Evolutionary conservation across 352 stramenopile species (phyloP).

Genomic region (Blastocystis sp.): DNA sequence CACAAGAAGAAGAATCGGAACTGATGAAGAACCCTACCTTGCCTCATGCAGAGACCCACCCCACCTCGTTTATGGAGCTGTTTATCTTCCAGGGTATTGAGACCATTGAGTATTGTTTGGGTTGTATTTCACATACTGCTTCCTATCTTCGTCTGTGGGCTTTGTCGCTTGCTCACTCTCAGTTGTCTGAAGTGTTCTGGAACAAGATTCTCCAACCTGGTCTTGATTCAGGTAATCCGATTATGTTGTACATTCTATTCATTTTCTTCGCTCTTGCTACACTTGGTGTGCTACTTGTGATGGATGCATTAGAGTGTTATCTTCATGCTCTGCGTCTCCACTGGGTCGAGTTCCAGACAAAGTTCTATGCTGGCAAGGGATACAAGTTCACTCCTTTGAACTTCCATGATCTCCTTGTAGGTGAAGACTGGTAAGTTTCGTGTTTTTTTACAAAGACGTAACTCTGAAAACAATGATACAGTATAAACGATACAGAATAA

Average conservation of each 20-base stretch:
- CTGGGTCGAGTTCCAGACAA: conserved; percentile 99
- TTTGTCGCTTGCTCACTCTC: conserved; percentile 93
- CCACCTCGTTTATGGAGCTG: conserved; percentile 89
- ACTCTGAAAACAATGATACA: neutral
- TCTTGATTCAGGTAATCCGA: conserved; percentile 92
- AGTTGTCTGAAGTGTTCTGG: conserved; percentile 90
- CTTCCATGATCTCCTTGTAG: conserved; percentile 80
- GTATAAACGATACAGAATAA: neutral
- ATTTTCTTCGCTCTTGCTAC: conserved; percentile 87
- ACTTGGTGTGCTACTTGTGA: conserved; percentile 93
- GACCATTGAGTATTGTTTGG: conserved; percentile 99
- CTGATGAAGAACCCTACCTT: conserved; percentile 69
- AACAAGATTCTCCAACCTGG: conserved; percentile 95
- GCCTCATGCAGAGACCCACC: conserved; percentile 78
- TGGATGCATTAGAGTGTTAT: conserved; percentile 99
- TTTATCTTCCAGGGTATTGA: conserved; percentile 92
- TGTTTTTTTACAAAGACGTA: conserved; percentile 32
- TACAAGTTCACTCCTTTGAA: conserved; percentile 92
- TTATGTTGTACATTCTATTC: conserved; percentile 90
- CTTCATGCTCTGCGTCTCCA: conserved; percentile 96
- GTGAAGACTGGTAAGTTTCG: conserved; percentile 44
- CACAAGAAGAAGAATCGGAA: conserved; percentile 72
- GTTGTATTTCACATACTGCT: conserved; percentile 98
- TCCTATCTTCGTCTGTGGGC: conserved; percentile 99
- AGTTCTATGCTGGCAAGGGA: conserved; percentile 97